phyloP scores from a whole-genome alignment of 2,329 filamentous ascomycete genomes.

The Paracorniculantispora psalliotae region DNA sequence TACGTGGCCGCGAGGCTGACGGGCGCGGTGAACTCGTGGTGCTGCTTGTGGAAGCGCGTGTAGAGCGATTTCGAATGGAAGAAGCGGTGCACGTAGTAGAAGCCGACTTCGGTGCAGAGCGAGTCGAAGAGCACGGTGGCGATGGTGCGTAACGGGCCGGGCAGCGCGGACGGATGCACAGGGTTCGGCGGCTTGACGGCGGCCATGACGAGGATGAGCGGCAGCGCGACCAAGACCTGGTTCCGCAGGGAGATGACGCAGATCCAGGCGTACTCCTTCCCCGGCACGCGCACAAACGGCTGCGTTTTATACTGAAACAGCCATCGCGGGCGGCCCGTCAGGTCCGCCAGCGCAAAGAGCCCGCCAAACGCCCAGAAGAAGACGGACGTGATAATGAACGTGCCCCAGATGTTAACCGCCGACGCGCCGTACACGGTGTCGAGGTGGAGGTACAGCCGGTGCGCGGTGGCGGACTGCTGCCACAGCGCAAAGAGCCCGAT shows the following conservation, averaged over 20 bases:
- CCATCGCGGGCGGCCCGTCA: conserved; percentile 35
- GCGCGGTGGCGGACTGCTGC: conserved; percentile 12
- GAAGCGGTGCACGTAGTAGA: conserved; percentile 47
- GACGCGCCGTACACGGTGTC: conserved; percentile 20
- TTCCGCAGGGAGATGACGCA: conserved; percentile 37
- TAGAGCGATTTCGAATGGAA: conserved; percentile 43
- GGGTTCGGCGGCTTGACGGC: not conserved
- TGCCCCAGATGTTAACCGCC: conserved; percentile 32
- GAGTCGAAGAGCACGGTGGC: conserved; percentile 16
- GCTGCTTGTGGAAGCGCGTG: conserved; percentile 43
- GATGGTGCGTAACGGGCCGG: conserved; percentile 7
- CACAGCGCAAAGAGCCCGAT: conserved; percentile 13
- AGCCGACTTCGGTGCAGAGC: conserved; percentile 34
- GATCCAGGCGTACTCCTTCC: conserved; percentile 14
- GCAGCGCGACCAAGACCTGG: conserved; percentile 30
- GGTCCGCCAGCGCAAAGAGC: conserved; percentile 33
- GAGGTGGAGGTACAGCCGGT: conserved; percentile 14
- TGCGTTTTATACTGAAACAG: conserved; percentile 46
- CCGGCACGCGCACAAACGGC: conserved; percentile 31
- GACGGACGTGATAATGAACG: conserved; percentile 31
- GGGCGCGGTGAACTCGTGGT: conserved; percentile 48
- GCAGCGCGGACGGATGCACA: conserved; percentile 9
- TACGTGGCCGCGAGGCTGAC: conserved; percentile 47
- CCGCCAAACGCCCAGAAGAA: conserved; percentile 36
- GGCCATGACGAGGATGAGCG: not conserved